Percentiles rank a stretch among this genome's conserved stretches.
Conservation (phyloP, 495 filamentous ascomycete genomes). For the Trichocladium antarcticum region DNA sequence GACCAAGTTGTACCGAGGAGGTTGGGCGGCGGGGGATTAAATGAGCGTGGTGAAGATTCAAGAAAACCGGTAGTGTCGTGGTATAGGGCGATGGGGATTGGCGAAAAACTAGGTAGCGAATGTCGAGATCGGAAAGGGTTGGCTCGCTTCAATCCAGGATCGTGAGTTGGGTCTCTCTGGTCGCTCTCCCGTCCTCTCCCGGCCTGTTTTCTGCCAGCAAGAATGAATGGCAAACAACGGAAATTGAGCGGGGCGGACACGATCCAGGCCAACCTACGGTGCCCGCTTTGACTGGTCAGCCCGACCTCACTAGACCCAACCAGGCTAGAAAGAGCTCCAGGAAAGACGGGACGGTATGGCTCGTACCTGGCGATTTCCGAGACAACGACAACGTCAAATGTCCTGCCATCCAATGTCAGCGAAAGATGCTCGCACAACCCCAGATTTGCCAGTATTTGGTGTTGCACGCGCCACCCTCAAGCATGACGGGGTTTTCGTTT, state of each 20-base stretch:
- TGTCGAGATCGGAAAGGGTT: background rate
- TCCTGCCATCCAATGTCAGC: background rate
- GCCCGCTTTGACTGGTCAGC: slow-evolving; percentile 4
- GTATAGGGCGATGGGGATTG: background rate
- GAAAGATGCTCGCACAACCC: background rate
- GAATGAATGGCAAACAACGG: background rate
- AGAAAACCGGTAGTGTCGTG: background rate
- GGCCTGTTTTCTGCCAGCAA: slow-evolving; percentile 7
- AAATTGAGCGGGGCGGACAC: slow-evolving; percentile 5
- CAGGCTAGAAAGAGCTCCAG: slow-evolving; percentile 6
- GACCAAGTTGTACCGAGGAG: background rate
- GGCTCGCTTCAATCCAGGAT: background rate
- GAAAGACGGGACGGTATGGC: slow-evolving; percentile 1
- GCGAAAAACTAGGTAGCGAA: background rate
- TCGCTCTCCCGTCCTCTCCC: background rate
- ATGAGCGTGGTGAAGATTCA: slow-evolving; percentile 1
- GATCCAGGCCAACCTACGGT: background rate
- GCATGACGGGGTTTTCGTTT: too few species aligned
- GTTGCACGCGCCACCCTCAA: too few species aligned
- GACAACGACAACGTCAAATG: slow-evolving; percentile 2
- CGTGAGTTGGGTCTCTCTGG: background rate
- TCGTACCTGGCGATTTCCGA: background rate
- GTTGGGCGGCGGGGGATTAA: background rate
- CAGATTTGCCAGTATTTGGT: too few species aligned
- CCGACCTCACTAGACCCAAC: background rate